Percentiles rank a stretch among this genome's conserved stretches.
Conservation (phyloP, 176 grass and related monocot species). For the Ananas comosus region DNA sequence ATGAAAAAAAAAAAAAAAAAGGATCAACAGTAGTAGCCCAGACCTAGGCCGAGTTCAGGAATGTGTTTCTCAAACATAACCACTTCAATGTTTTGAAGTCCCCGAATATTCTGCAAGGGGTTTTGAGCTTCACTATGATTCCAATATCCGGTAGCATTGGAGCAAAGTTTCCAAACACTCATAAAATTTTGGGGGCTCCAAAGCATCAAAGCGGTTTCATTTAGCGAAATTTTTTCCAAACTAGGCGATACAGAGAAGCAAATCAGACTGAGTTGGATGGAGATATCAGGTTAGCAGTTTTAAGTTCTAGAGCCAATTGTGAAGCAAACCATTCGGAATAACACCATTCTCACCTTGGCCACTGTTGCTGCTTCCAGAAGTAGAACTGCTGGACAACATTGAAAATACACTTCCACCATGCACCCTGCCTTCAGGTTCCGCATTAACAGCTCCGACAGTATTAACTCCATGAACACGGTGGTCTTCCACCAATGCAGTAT, state of each 20-base stretch:
- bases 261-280: neutral
- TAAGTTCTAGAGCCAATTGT: slow-evolving; percentile 21
- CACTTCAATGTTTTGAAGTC: no score
- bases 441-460: slow-evolving; percentile 14
- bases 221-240: no score
- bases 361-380: neutral
- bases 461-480: slow-evolving; percentile 27
- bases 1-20: no score
- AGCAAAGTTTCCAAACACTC: no score
- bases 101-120: no score
- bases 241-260: neutral
- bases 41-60: no score
- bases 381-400: slow-evolving; percentile 22
- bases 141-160: no score
- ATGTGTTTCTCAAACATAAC: no score
- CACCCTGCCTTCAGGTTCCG: slow-evolving; percentile 41
- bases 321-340: neutral
- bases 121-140: no score
- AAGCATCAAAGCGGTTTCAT: no score
- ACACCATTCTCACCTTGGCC: neutral
- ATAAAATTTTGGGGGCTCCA: no score
- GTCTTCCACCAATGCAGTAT: slow-evolving; percentile 46
- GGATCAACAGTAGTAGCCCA: no score
- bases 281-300: neutral
- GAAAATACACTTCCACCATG: slow-evolving; percentile 36